Evolutionary conservation across 2,329 filamentous ascomycete species (phyloP), one percentile per base, ranked within the genome.

Genomic region (Pyrenochaeta sp.): DNA sequence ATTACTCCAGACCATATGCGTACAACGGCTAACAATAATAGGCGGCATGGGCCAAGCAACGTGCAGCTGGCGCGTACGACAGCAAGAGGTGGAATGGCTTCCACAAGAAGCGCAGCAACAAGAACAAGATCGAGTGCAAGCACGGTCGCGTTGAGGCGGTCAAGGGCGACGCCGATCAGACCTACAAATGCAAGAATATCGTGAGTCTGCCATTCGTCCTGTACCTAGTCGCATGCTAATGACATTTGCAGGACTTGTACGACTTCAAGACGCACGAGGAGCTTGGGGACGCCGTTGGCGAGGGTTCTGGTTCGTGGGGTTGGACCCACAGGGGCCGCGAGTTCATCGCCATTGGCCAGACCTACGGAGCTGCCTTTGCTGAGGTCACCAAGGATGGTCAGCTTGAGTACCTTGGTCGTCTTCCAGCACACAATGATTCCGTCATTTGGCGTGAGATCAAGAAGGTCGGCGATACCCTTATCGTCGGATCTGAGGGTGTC

Each of bases 241-340:
- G 5, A 36, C 30, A 42, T 25, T 19, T 22, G 28, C 36, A 68
- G 67, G 85, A 87, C 64, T 77, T 86, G 27, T 84, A 86, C 71
- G 82, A 85, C 66, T 87, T 87, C 74, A 76, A 84, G 59, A 82
- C 79, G 51, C 85, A 88, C 61, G 79, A 79, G 15, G 82, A 83
- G 48, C 80, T 87, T 4, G 85, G 85, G 10, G 82, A 81, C 62
- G 66, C 67, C 27, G 68, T 62, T 32, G 77, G 76, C 32, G 75
- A 79, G 46, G 80, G 80, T 15, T 79, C 77, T 30, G 79, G 77
- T 9, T 83, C 81, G 0, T 85, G 83, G 83, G 84, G 84, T 13
- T 85, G 84, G 83, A 81, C 80, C 0, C 78, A 83, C 51, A 71
- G 74, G 1, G 83, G 83, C 44, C 83, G 84, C 37, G 84, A 86